phyloP scores from a whole-genome alignment of 1,284 basidiomycete genomes.

The Ustilago tritici region DNA sequence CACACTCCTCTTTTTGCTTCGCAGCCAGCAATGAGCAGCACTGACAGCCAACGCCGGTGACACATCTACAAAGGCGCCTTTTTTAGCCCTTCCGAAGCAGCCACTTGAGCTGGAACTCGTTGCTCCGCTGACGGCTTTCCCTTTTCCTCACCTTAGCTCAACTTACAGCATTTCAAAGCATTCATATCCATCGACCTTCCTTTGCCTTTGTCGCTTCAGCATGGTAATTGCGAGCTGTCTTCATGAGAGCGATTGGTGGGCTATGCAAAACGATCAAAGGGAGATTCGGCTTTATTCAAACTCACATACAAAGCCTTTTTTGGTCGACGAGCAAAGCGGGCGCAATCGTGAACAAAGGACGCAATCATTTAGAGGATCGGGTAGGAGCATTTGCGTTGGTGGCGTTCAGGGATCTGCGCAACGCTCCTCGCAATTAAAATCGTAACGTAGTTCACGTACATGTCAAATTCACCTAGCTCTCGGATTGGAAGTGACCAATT shows the following conservation, averaged over 20 bases:
- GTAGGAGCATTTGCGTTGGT: constrained; percentile 32
- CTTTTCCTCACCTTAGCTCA: background rate
- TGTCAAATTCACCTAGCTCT: too few relatives aligned
- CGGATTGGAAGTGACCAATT: too few relatives aligned
- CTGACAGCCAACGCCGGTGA: constrained; percentile 6
- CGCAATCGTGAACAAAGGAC: background rate
- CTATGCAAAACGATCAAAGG: background rate
- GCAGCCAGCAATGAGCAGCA: background rate
- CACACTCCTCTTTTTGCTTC: background rate
- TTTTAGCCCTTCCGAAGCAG: background rate
- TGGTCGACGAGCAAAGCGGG: background rate
- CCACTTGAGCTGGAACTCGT: background rate
- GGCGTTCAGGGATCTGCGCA: constrained; percentile 28
- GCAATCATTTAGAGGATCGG: constrained; percentile 7
- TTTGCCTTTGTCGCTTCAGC: background rate
- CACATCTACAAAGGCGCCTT: constrained; percentile 3
- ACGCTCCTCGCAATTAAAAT: background rate
- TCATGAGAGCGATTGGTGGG: background rate
- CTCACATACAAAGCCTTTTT: background rate
- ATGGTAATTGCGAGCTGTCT: background rate
- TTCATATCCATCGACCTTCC: background rate
- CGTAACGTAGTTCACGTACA: too few relatives aligned
- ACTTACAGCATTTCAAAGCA: too few relatives aligned
- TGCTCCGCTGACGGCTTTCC: constrained; percentile 1
- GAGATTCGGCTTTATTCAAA: background rate